Evolutionary conservation across 2,329 filamentous ascomycete genomes (phyloP).

Genomic region (Chrysosporium keratinophilum): DNA sequence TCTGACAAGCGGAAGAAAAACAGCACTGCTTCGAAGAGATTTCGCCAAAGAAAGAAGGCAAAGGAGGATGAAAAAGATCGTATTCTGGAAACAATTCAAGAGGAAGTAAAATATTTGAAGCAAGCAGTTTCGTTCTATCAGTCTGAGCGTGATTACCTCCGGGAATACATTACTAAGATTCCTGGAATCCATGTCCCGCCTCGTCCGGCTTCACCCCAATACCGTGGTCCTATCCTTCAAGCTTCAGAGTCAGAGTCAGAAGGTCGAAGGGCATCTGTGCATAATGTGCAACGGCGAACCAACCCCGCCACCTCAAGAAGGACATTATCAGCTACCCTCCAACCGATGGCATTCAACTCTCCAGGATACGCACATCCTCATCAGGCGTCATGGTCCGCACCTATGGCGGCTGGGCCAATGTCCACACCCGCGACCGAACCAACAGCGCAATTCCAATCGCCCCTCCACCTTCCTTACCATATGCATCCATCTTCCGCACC

Average conservation of each 20-base stretch:
- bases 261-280: conserved; percentile 1
- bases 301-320: conserved; percentile 5
- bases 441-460: neutral
- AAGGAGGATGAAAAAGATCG: conserved; percentile 33
- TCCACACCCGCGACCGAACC: neutral
- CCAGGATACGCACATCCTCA: neutral
- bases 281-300: conserved; percentile 14
- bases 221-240: neutral
- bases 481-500: neutral
- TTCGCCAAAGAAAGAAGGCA: conserved; percentile 32
- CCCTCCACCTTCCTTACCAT: neutral
- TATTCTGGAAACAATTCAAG: conserved; percentile 26
- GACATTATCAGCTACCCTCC: conserved; percentile 1
- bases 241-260: conserved; percentile 11
- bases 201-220: conserved; percentile 15
- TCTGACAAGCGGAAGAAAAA: conserved; percentile 36
- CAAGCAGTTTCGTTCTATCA: conserved; percentile 24
- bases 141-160: conserved; percentile 33
- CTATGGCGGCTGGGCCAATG: neutral
- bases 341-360: conserved; percentile 3
- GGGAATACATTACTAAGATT: conserved; percentile 21
- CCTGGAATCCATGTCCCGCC: conserved; percentile 11
- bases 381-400: neutral
- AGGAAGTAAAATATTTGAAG: conserved; percentile 27
- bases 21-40: conserved; percentile 34